A percentile compares a stretch with the other conserved stretches of the same genome.
These are phyloP conservation scores for Silene noctiflora DNA, from an alignment of 179 eudicot genomes.

Conservation along the genomic window DNA sequence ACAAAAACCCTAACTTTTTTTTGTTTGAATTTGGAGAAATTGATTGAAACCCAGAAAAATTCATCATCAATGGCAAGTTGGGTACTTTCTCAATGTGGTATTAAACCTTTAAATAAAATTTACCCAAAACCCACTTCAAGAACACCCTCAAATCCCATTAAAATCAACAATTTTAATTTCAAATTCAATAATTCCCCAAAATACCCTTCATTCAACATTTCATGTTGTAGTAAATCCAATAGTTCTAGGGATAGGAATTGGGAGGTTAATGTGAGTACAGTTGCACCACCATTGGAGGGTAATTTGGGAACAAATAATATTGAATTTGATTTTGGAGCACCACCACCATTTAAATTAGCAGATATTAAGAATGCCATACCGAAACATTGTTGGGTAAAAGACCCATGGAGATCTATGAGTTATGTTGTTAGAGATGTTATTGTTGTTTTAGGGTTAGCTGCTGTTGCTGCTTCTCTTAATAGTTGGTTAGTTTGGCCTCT, in stretches of 20 bases:
- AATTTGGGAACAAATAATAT: slow-evolving; percentile 20
- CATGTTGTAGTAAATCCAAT: slow-evolving; percentile 17
- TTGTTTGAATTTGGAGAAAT: background rate
- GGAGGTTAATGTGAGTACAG: slow-evolving; percentile 62
- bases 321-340: slow-evolving; percentile 53
- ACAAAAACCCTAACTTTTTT: slow-evolving; percentile 8
- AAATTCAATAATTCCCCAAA: background rate
- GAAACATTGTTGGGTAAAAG: slow-evolving; percentile 82
- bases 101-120: slow-evolving; percentile 54
- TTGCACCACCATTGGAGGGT: slow-evolving; percentile 30
- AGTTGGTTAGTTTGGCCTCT: slow-evolving; percentile 85
- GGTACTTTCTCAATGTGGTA: slow-evolving; percentile 73
- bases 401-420: slow-evolving; percentile 76
- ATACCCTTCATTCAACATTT: slow-evolving; percentile 24
- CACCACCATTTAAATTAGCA: slow-evolving; percentile 65
- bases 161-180: slow-evolving; percentile 17
- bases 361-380: slow-evolving; percentile 72
- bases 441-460: slow-evolving; percentile 69
- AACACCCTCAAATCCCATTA: slow-evolving; percentile 28
- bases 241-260: slow-evolving; percentile 41
- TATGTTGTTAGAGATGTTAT: slow-evolving; percentile 74
- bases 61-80: slow-evolving; percentile 58
- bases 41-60: slow-evolving; percentile 5
- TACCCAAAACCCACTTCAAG: slow-evolving; percentile 51
- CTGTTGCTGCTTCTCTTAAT: slow-evolving; percentile 57